Conservation (phyloP, 106 monocot genomes). For the Dioscorea alata region DNA sequence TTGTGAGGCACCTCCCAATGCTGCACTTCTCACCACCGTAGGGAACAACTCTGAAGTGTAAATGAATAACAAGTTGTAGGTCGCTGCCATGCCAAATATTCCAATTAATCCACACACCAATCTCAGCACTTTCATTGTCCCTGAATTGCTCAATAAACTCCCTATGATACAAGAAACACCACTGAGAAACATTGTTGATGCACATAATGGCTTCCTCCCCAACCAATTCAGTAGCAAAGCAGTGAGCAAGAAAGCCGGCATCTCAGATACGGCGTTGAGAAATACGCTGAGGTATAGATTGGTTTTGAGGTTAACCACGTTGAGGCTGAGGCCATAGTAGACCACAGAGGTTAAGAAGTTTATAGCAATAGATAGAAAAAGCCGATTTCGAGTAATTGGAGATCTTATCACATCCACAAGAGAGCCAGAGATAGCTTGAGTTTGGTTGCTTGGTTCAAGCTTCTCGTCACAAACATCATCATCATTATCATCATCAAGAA, state of each 20-base stretch:
- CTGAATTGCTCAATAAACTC: conserved; percentile 12
- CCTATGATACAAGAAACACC: conserved; percentile 50
- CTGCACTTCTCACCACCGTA: conserved; percentile 72
- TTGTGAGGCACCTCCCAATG: conserved; percentile 56
- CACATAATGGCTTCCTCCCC: conserved; percentile 51
- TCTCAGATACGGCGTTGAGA: conserved; percentile 63
- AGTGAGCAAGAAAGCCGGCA: conserved; percentile 65
- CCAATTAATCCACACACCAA: conserved; percentile 69
- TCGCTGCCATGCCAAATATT: conserved; percentile 87
- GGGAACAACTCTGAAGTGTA: conserved; percentile 83
- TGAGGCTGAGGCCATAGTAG: conserved; percentile 88
- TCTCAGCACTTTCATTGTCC: conserved; percentile 14
- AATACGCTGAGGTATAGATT: conserved; percentile 67
- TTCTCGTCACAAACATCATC: background rate
- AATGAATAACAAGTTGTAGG: conserved; percentile 64
- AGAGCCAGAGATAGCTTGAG: conserved; percentile 21
- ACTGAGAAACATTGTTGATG: conserved; percentile 74
- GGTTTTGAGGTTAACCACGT: conserved; percentile 83
- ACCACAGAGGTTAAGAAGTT: conserved; percentile 64
- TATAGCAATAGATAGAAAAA: conserved; percentile 45
- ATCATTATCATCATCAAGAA: conserved; percentile 43
- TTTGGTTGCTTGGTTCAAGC: background rate
- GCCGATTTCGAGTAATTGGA: conserved; percentile 44
- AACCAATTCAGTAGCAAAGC: conserved; percentile 40
- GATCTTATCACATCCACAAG: conserved; percentile 51